Evolutionary conservation across 1,139 yeast species (phyloP), one percentile per base, ranked within the genome.

Genomic region (Zygosaccharomyces sapae): DNA sequence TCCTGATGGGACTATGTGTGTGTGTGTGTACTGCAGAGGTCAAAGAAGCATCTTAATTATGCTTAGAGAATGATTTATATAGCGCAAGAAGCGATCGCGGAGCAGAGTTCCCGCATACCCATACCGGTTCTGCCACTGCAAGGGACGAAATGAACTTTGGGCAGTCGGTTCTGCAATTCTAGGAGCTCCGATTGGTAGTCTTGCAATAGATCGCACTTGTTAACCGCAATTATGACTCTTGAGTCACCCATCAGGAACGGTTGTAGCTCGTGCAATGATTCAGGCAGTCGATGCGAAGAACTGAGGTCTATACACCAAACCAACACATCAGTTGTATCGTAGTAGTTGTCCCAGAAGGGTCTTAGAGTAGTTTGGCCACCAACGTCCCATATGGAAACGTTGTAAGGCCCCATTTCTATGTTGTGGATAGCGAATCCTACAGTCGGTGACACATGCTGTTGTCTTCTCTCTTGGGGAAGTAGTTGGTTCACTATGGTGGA

Each of bases 301-400:
- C 79, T 71, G 3, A 81, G 76, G 66, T 92, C 97, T 8, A 90
- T 76, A n/a, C 90, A 96, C 97, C 97, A 90, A n/a, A 90, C 68
- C 22, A 90, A 72, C 10, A 81, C 78, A 58, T 90, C 92, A 5
- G 96, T 86, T 56, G 80, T 80, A 54, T 89, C 97, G 62, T 86
- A 89, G 67, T 89, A 88, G 67, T 89, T 89, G 49, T 86, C 80
- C 97, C 97, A 88, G 64, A 88, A 88, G 18, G 87, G 80, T 41
- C 96, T 73, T 42, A 88, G 69, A 13, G 86, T 76, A 10, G 76
- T 71, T 63, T 89, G 96, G 0, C 97, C 97, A 2, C 97, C 97
- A 8, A 89, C 81, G 61, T 88, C 97, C 97, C 90, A 83, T 34
- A 81, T 63, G 50, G 80, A 80, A 42, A 65, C 52, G 18, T 46